Base-by-base conservation (phyloP, 192 early-diverging fungal species). In the Coemansia erecta region DNA sequence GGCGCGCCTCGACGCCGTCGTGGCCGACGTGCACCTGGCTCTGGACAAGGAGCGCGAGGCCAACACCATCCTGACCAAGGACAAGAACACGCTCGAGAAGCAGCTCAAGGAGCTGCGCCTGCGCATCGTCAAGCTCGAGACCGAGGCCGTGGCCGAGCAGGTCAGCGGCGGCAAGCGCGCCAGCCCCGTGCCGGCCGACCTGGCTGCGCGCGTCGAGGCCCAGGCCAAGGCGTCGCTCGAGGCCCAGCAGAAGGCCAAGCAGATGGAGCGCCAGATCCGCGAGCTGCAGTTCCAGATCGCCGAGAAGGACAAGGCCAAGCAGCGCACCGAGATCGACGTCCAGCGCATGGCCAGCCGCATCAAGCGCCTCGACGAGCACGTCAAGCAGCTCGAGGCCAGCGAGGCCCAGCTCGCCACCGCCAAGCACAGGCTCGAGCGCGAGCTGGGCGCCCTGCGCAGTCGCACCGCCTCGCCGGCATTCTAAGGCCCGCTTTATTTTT, bases 241-340 rank as follows among this genome's bases (percentile, higher is more conserved):
- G 56, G 60, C 63, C 46, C 64, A 77, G 69, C 79, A 73, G 33
- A 76, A 66, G 51, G 39, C 65, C 26, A 72, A 72, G 46, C 66
- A 77, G 70, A 65, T 77, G 35, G 92, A 95, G 62, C 81, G 92
- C 55, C 81, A 85, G 55, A 84, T 94, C 60, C 83, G 90, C 15
- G 91, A 94, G 73, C 74, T 94, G 53, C 92, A 94, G 73, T 90
- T 90, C 77, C 91, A 94, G 61, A 65, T 95, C 9, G 69, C 77
- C 24, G 93, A 95, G 72, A 78, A 83, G 54, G 91, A 95, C 26
- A 92, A 92, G 72, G 72, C 88, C 46, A 90, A 90, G 72, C 84
- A 88, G 47, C 80, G 86, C 47, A 81, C 83, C 18, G 89, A 90
- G 43, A 75, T 89, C 18, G 90, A 92, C 58, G 72, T 83, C 26